These are phyloP conservation scores for Aspergillus sergii DNA, from an alignment of 2,329 filamentous ascomycete genomes.

Conservation along the genomic window DNA sequence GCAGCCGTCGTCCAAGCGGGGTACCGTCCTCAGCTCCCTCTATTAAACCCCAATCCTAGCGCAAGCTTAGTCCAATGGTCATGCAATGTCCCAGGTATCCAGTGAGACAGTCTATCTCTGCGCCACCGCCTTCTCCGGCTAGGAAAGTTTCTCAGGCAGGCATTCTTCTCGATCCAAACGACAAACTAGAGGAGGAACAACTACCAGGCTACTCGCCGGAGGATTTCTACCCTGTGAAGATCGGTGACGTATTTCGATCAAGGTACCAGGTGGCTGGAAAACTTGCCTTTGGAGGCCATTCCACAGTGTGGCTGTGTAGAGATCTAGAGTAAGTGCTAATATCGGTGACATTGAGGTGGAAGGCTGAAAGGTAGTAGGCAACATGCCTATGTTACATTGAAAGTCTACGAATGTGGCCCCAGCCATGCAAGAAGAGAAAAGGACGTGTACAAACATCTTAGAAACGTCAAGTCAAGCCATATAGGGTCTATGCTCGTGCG, in stretches of 20 bases:
- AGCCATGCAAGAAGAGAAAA: constrained; percentile 16
- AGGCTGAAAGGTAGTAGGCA: not conserved
- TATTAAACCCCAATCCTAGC: too few relatives aligned
- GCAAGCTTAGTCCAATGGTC: too few relatives aligned
- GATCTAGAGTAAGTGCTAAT: constrained; percentile 13
- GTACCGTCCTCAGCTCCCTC: too few relatives aligned
- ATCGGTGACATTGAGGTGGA: not conserved
- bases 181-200: constrained; percentile 11
- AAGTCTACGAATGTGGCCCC: constrained; percentile 10
- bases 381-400: constrained; percentile 15
- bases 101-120: not conserved
- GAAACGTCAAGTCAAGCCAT: constrained; percentile 19
- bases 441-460: constrained; percentile 23
- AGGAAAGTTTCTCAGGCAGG: not conserved
- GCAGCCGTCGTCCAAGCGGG: too few relatives aligned
- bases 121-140: not conserved
- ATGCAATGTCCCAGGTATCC: too few relatives aligned
- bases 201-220: constrained; percentile 7
- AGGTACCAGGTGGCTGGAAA: constrained; percentile 15
- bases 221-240: constrained; percentile 10
- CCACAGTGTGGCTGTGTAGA: constrained; percentile 15
- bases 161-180: constrained; percentile 7
- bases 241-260: constrained; percentile 11
- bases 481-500: constrained; percentile 21
- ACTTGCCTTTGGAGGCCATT: constrained; percentile 9